Conservation (phyloP, 2,329 filamentous ascomycete species). For the Verticillium longisporum region DNA sequence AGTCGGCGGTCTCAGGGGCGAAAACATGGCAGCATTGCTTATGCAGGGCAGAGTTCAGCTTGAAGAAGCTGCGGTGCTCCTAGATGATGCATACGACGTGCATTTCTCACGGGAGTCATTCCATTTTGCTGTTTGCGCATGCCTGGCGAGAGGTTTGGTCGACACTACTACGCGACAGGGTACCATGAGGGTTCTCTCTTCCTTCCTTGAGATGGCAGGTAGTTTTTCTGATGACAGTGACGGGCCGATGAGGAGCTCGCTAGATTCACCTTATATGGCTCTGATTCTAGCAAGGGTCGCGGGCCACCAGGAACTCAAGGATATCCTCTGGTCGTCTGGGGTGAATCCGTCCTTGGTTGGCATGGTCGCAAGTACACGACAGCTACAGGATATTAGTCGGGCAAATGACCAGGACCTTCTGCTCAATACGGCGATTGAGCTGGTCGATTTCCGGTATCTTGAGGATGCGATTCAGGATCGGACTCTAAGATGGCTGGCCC, state of each 20-base stretch:
- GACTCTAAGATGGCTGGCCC: conserved; percentile 52
- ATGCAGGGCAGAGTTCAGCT: conserved; percentile 54
- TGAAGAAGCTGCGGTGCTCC: conserved; percentile 52
- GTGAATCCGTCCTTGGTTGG: conserved; percentile 38
- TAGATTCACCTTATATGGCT: conserved; percentile 50
- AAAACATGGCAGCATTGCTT: conserved; percentile 49
- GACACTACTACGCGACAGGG: conserved; percentile 53
- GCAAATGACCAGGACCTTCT: conserved; percentile 57
- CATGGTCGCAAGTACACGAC: conserved; percentile 29
- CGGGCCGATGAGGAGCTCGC: conserved; percentile 15
- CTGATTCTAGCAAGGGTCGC: conserved; percentile 52
- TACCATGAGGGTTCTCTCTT: conserved; percentile 53
- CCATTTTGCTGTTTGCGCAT: conserved; percentile 60
- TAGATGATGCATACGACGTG: conserved; percentile 61
- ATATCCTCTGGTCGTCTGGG: conserved; percentile 55
- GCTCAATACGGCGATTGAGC: conserved; percentile 54
- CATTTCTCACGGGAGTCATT: conserved; percentile 59
- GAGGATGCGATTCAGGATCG: conserved; percentile 57
- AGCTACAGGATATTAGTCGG: conserved; percentile 30
- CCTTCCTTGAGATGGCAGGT: conserved; percentile 50
- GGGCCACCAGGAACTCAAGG: conserved; percentile 52
- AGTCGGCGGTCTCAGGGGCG: conserved; percentile 50
- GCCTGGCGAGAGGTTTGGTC: conserved; percentile 56
- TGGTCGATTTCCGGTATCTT: conserved; percentile 60
- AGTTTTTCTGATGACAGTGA: conserved; percentile 18